These are phyloP conservation scores for Collybia nuda DNA, from an alignment of 768 basidiomycete genomes.

Conservation along the genomic window DNA sequence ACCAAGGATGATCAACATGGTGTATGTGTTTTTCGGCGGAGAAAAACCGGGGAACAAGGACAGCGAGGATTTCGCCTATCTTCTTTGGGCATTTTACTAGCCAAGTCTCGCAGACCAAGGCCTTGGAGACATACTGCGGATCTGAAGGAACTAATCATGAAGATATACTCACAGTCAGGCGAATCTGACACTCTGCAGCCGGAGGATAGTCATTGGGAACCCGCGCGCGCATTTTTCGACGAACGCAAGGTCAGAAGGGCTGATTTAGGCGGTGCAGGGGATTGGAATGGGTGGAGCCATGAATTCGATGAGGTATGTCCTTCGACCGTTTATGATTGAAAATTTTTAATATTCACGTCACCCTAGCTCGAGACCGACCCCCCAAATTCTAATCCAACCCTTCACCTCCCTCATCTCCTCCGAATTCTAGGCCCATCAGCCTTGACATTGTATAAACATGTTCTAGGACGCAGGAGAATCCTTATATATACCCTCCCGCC, in stretches of 20 bases:
- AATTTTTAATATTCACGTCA: constrained; percentile 5
- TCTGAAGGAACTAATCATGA: constrained; percentile 57
- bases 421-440: constrained; percentile 78
- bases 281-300: constrained; percentile 68
- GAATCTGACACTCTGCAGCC: constrained; percentile 47
- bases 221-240: constrained; percentile 63
- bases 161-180: constrained; percentile 53
- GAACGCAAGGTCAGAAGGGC: constrained; percentile 50
- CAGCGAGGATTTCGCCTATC: constrained; percentile 81
- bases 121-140: constrained; percentile 73
- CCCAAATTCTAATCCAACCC: constrained; percentile 46
- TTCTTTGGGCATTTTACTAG: constrained; percentile 74
- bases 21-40: constrained; percentile 72
- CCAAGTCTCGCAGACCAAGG: constrained; percentile 61
- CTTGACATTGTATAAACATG: constrained; percentile 77
- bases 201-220: constrained; percentile 60
- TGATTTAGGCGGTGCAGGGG: constrained; percentile 55
- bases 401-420: constrained; percentile 74
- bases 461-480: constrained; percentile 72
- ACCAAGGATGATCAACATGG: constrained; percentile 68
- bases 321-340: neutral
- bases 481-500: constrained; percentile 80
- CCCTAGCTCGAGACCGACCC: constrained; percentile 25
- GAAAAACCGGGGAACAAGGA: constrained; percentile 65
- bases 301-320: constrained; percentile 57